Base-by-base conservation (phyloP, 2,329 filamentous ascomycete species). In the Epichloe sp. region DNA sequence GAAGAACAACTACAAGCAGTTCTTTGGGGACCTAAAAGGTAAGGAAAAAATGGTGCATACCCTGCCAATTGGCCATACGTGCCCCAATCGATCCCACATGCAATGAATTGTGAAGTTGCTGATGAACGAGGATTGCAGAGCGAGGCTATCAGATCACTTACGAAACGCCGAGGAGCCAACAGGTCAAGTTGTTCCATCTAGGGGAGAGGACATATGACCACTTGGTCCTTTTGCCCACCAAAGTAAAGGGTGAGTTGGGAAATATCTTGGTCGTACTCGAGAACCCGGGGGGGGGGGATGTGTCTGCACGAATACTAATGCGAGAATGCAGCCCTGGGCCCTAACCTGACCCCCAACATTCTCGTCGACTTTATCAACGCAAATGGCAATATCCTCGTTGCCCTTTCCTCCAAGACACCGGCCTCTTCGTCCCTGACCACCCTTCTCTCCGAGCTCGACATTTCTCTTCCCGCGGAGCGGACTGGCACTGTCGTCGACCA, bases 321-420 rank as follows among this genome's bases (percentile, higher is more conserved):
- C 10, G 4, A 40, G 19, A 40, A 19, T 44, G 26, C 55, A 89
- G 86, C 88, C 55, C 86, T 96, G 54, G 93, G 93, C 52, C 89
- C 91, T 57, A 83, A 86, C 59, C 73, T 98, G 65, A 91, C 88
- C 3, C 88, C 93, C 49, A 88, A 88, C 65, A 72, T 84, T 56
- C 80, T 98, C 58, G 78, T 97, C 67, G 81, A 97, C 60, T 98
- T 96, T 71, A 73, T 95, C 73, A 93, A 95, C 69, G 82, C 83
- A 52, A 76, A 93, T 53, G 93, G 93, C 67, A 98, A 98, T 71
- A 80, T 98, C 63, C 78, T 98, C 55, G 73, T 97, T 52, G 82
- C 88, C 34, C 82, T 96, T 55, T 89, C 89, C 36, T 82, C 86
- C 57, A 78, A 79, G 52, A 72, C 79, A 47, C 69, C 84, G 15